A percentile compares a stretch with the other conserved stretches of the same genome.
phyloP scores from a whole-genome alignment of 495 filamentous ascomycete species.

The Aspergillus cristatus region DNA sequence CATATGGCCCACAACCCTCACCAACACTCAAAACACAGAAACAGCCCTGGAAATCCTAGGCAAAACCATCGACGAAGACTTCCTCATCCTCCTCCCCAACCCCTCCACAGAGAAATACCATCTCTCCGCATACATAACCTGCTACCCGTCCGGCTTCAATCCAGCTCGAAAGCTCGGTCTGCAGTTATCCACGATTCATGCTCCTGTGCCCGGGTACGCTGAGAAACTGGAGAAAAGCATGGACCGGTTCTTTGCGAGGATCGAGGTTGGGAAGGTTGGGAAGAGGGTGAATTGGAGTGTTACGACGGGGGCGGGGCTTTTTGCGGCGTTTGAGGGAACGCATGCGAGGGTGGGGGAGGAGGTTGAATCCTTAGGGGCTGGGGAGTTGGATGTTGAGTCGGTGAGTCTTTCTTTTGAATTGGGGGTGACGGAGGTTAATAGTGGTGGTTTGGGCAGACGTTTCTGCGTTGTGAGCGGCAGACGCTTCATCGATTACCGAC shows the following conservation, averaged over 20 bases:
- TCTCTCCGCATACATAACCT: constrained; percentile 58
- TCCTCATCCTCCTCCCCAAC: constrained; percentile 60
- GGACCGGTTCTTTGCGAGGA: constrained; percentile 61
- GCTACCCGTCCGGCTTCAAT: constrained; percentile 67
- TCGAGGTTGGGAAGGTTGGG: constrained; percentile 31
- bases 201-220: constrained; percentile 57
- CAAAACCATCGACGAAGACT: constrained; percentile 61
- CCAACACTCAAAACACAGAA: background rate
- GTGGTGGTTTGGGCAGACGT: constrained; percentile 28
- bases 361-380: constrained; percentile 24
- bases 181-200: constrained; percentile 57
- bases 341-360: constrained; percentile 32
- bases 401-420: constrained; percentile 17
- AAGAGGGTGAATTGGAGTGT: constrained; percentile 53
- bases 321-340: constrained; percentile 34
- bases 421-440: background rate
- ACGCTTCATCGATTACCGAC: constrained; percentile 62
- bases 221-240: constrained; percentile 66
- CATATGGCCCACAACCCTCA: background rate
- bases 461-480: constrained; percentile 66
- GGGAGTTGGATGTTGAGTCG: constrained; percentile 41
- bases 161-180: constrained; percentile 54
- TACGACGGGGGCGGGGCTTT: constrained; percentile 47
- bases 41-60: constrained; percentile 40
- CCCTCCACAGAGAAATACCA: constrained; percentile 33